phyloP scores from a whole-genome alignment of 2,329 filamentous ascomycete genomes.

The Xylaria sp. region DNA sequence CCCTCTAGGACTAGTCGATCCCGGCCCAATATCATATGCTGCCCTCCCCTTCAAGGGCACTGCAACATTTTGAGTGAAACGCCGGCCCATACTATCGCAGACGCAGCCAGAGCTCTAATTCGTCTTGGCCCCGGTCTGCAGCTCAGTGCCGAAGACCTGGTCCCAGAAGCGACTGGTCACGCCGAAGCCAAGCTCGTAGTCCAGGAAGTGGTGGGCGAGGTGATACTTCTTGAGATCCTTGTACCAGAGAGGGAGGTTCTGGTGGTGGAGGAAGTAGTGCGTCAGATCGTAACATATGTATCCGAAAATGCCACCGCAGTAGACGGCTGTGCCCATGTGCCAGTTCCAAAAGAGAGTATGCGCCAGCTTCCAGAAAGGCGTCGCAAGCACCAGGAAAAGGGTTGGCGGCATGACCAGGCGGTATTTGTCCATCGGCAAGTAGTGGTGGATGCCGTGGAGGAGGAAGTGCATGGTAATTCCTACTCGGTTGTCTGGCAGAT shows the following conservation, averaged over 20 bases:
- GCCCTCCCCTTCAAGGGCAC: constrained; percentile 5
- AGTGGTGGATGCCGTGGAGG: constrained; percentile 96
- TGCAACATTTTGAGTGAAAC: constrained; percentile 5
- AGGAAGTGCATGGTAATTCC: constrained; percentile 87
- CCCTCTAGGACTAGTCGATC: constrained; percentile 8
- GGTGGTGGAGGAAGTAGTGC: constrained; percentile 97
- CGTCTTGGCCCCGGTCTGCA: constrained; percentile 50
- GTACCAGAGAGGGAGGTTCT: constrained; percentile 88
- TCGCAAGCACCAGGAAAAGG: constrained; percentile 79
- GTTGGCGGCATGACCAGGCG: constrained; percentile 96
- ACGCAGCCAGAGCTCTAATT: constrained; percentile 16
- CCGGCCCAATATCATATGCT: constrained; percentile 9
- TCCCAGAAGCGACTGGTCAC: constrained; percentile 98
- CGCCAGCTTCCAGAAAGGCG: constrained; percentile 90
- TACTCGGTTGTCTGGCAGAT: constrained; percentile 89
- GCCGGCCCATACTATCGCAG: not conserved
- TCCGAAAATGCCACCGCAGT: constrained; percentile 88
- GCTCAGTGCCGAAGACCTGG: constrained; percentile 83
- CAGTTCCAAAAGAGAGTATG: constrained; percentile 85
- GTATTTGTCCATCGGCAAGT: constrained; percentile 98
- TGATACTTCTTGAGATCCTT: constrained; percentile 96
- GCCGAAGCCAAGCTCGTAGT: constrained; percentile 96
- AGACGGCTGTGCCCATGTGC: constrained; percentile 77
- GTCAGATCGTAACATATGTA: constrained; percentile 97
- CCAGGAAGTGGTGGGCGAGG: constrained; percentile 94